Evolutionary conservation across 176 grass and related monocot genomes (phyloP).

Genomic region (Coix lacrymajobi): DNA sequence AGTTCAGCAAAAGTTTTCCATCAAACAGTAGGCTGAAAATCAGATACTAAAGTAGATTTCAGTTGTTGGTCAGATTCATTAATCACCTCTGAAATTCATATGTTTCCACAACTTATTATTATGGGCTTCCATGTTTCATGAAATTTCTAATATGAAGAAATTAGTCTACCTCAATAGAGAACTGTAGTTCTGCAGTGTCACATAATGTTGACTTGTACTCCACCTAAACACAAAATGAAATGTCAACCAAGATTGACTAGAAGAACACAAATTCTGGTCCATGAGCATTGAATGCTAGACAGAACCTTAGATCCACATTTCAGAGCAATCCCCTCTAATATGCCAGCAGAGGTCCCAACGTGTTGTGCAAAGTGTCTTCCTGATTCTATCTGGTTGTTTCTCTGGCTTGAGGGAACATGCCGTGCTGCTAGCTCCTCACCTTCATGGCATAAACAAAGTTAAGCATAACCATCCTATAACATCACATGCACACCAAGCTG

Average conservation of each 20-base stretch:
- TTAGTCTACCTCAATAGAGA: constrained; percentile 78
- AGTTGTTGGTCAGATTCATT: neutral
- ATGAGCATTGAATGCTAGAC: neutral
- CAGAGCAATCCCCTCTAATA: constrained; percentile 70
- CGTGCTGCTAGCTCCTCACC: constrained; percentile 36
- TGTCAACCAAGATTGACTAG: constrained; percentile 14
- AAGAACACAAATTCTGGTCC: neutral
- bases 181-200: constrained; percentile 70
- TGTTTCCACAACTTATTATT: neutral
- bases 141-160: neutral
- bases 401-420: constrained; percentile 40
- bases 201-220: constrained; percentile 67
- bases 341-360: constrained; percentile 42
- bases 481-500: neutral
- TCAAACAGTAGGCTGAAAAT: neutral
- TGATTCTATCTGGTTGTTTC: constrained; percentile 33
- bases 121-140: neutral
- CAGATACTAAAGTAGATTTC: constrained; percentile 1
- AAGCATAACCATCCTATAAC: neutral
- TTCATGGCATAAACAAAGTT: constrained; percentile 26
- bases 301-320: constrained; percentile 91
- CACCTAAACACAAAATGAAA: constrained; percentile 52
- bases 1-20: neutral
- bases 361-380: constrained; percentile 23
- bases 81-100: neutral